Conservation (phyloP, 2,329 filamentous ascomycete genomes). For the Ceratocystis destructans region DNA sequence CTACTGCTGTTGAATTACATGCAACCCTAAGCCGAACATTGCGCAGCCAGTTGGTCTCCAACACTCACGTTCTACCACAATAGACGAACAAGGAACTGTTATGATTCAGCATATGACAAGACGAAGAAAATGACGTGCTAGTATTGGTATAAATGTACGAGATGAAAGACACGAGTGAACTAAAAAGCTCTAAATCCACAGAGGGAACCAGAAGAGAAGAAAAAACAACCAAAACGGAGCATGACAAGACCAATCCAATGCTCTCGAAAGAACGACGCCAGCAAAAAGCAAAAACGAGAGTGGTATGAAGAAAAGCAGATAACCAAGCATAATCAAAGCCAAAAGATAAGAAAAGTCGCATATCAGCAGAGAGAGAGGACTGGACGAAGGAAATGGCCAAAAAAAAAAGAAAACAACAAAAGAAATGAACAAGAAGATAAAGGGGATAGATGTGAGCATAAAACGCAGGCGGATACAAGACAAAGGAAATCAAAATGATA, state of each 20-base stretch:
- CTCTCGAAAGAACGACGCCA: background rate
- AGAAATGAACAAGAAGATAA: background rate
- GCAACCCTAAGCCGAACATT: too few relatives aligned
- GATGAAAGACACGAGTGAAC: background rate
- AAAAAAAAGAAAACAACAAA: background rate
- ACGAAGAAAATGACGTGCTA: slow-evolving; percentile 2
- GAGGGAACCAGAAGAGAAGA: background rate
- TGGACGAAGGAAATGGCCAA: background rate
- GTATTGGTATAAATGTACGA: background rate
- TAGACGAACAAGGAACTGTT: background rate
- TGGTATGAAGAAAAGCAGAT: background rate
- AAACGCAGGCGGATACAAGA: background rate
- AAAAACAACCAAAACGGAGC: background rate
- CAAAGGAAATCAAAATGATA: slow-evolving; percentile 1
- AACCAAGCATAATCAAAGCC: background rate
- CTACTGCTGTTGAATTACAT: too few relatives aligned
- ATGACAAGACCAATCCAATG: background rate
- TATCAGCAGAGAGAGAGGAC: too few relatives aligned
- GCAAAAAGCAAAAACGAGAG: background rate
- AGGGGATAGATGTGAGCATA: background rate
- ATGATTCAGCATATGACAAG: background rate
- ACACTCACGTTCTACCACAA: background rate
- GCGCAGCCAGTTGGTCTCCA: too few relatives aligned
- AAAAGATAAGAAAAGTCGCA: background rate
- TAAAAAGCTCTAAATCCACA: background rate